Percentiles rank a stretch among this genome's conserved stretches.
phyloP scores from a whole-genome alignment of 192 early-diverging fungal species.

The Coemansia sp. region DNA sequence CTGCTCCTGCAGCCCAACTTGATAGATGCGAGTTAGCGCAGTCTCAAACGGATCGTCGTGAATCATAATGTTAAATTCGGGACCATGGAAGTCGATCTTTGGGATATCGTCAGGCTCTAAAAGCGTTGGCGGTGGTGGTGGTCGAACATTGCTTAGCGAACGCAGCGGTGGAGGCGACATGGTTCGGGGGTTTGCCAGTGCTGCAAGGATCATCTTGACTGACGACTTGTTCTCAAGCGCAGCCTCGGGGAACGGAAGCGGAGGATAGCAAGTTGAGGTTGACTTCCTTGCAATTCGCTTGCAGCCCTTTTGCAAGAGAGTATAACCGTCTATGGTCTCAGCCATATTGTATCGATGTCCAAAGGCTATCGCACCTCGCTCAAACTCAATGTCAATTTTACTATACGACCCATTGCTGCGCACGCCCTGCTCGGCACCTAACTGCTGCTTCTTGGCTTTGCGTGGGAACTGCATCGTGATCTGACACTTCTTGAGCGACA shows the following conservation, averaged over 20 bases:
- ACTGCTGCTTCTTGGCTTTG: slow-evolving; percentile 29
- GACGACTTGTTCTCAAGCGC: slow-evolving; percentile 17
- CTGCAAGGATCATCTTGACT: slow-evolving; percentile 25
- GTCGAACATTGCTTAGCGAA: slow-evolving; percentile 19
- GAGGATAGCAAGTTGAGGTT: slow-evolving; percentile 26
- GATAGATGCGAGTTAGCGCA: slow-evolving; percentile 51
- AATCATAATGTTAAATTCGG: slow-evolving; percentile 42
- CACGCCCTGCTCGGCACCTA: slow-evolving; percentile 35
- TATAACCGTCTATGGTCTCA: slow-evolving; percentile 50
- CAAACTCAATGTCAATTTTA: slow-evolving; percentile 44
- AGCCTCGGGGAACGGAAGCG: slow-evolving; percentile 16
- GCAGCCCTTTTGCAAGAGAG: slow-evolving; percentile 49
- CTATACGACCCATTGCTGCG: slow-evolving; percentile 43
- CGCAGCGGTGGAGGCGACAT: slow-evolving; percentile 41
- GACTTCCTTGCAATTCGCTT: slow-evolving; percentile 52
- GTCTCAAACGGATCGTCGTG: slow-evolving; percentile 58
- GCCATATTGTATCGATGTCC: slow-evolving; percentile 51
- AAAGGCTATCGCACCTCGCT: slow-evolving; percentile 39
- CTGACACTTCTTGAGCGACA: slow-evolving; percentile 34
- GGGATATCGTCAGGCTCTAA: slow-evolving; percentile 46
- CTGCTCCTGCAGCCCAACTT: slow-evolving; percentile 49
- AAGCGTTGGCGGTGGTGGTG: slow-evolving; percentile 26
- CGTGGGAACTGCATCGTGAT: slow-evolving; percentile 26
- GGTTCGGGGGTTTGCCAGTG: slow-evolving; percentile 34
- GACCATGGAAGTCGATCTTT: slow-evolving; percentile 39